A percentile compares a stretch with the other conserved stretches of the same genome.
Conservation (phyloP, 2,329 filamentous ascomycete species). For the Fusarium sp. region DNA sequence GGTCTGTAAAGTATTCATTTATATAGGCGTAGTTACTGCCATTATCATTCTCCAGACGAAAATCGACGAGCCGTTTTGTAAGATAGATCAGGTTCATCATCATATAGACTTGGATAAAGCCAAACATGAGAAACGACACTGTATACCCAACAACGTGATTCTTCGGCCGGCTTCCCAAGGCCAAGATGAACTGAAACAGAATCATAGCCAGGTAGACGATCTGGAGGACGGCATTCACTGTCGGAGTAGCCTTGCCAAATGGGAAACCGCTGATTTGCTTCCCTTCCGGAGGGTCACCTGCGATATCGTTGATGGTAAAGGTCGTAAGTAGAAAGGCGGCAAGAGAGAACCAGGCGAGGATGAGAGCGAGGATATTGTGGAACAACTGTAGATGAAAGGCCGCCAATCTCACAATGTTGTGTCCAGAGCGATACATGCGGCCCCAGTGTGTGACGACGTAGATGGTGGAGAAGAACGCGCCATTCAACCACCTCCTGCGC, state of each 20-base stretch:
- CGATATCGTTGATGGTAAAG: slow-evolving; percentile 13
- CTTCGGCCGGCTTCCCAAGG: slow-evolving; percentile 9
- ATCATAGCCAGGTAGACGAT: slow-evolving; percentile 10
- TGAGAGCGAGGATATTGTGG: slow-evolving; percentile 6
- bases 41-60: not conserved
- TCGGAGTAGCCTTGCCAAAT: slow-evolving; percentile 14
- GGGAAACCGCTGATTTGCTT: slow-evolving; percentile 5
- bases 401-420: not conserved
- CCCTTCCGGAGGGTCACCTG: not conserved
- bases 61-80: not conserved
- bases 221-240: not conserved
- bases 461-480: slow-evolving; percentile 2
- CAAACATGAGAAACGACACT: slow-evolving; percentile 22
- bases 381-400: not conserved
- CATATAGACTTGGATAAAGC: slow-evolving; percentile 8
- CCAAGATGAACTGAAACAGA: slow-evolving; percentile 20
- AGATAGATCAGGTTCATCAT: slow-evolving; percentile 10
- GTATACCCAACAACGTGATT: not conserved
- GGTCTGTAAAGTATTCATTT: slow-evolving; percentile 5
- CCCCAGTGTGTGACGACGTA: not conserved
- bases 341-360: slow-evolving; percentile 22
- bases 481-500: slow-evolving; percentile 3
- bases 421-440: not conserved
- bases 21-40: not conserved
- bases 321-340: slow-evolving; percentile 14